phyloP scores from a whole-genome alignment of 345 rosid species.

The Sonneratia alba region DNA sequence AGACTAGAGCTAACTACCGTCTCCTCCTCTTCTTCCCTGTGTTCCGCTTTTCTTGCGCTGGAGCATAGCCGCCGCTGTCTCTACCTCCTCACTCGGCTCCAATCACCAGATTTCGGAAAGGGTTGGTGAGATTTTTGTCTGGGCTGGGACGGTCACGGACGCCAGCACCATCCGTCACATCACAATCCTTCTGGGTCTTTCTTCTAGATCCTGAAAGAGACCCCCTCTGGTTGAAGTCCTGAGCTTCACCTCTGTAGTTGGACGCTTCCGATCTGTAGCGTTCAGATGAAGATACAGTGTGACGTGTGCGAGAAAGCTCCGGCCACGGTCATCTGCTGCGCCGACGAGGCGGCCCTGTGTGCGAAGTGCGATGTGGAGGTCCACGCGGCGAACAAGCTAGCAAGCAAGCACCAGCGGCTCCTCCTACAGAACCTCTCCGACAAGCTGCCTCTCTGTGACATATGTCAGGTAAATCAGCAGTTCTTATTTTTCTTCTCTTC shows the following conservation, averaged over 20 bases:
- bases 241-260: not conserved
- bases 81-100: not conserved
- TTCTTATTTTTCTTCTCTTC: no score
- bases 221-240: no score
- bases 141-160: no score
- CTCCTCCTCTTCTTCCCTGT: not conserved
- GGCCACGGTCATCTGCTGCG: constrained; percentile 94
- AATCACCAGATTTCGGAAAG: not conserved
- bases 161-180: no score
- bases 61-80: not conserved
- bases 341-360: constrained; percentile 95
- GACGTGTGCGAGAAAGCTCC: constrained; percentile 96
- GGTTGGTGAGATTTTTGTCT: not conserved
- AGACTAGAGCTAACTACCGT: no score
- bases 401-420: constrained; percentile 96
- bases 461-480: no score
- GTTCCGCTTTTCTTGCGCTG: not conserved
- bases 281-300: constrained; percentile 88
- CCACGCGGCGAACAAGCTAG: constrained; percentile 96
- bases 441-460: no score
- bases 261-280: no score
- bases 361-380: constrained; percentile 80
- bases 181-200: not conserved
- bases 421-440: constrained; percentile 45
- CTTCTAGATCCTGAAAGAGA: not conserved